These are phyloP conservation scores for Allium sativum DNA, from an alignment of 106 monocot genomes.

Conservation along the genomic window DNA sequence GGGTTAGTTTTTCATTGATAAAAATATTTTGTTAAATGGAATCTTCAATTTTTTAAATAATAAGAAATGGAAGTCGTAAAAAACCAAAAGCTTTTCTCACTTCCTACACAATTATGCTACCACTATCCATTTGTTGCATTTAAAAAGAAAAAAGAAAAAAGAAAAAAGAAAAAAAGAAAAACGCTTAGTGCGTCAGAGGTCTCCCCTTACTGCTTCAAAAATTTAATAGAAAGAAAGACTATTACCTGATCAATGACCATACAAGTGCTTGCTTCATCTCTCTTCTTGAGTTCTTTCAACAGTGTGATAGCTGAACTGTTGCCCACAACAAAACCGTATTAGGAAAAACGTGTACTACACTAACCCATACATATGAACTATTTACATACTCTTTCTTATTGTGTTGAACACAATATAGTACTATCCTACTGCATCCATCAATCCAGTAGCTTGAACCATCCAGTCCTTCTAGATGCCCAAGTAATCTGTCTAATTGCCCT, in stretches of 20 bases:
- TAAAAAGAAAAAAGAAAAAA: no score
- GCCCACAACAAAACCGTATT: background rate
- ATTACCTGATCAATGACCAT: slow-evolving; percentile 77
- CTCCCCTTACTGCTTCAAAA: no score
- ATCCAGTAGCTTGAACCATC: slow-evolving; percentile 50
- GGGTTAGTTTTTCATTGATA: no score
- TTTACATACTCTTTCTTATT: slow-evolving; percentile 3
- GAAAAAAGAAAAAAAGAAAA: no score
- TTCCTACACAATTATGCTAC: no score
- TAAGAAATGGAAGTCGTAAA: no score
- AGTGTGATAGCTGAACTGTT: slow-evolving; percentile 59
- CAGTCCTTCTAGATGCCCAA: slow-evolving; percentile 60
- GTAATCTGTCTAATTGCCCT: slow-evolving; percentile 59
- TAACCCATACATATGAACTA: no score
- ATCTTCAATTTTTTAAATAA: no score
- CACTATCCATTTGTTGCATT: no score
- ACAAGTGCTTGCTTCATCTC: slow-evolving; percentile 40
- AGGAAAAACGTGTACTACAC: background rate
- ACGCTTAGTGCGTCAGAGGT: no score
- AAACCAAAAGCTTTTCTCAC: no score
- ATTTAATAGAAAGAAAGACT: background rate
- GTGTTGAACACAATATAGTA: slow-evolving; percentile 61
- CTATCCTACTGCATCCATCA: slow-evolving; percentile 75
- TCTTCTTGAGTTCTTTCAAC: slow-evolving; percentile 54
- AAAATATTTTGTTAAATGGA: no score